These are phyloP conservation scores for Schizonepeta tenuifolia DNA, from an alignment of 257 asterid genomes.

Conservation along the genomic window DNA sequence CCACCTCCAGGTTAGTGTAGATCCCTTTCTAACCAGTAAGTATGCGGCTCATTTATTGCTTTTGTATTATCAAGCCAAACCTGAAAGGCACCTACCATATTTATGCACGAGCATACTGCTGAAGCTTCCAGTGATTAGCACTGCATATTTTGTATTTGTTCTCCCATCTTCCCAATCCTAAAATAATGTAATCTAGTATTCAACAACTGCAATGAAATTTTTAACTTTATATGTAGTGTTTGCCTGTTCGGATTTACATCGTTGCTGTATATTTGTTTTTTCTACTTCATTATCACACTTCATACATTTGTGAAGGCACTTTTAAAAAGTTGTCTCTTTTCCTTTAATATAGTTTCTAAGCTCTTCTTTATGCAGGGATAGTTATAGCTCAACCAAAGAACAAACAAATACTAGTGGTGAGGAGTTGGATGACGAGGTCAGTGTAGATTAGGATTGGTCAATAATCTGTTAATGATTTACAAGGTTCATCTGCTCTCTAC, in stretches of 20 bases:
- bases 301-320: not conserved
- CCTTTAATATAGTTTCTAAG: conserved; percentile 26
- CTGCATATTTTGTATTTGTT: not conserved
- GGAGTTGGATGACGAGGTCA: conserved; percentile 57
- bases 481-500: conserved; percentile 2
- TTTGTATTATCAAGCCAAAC: not conserved
- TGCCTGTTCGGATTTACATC: not conserved
- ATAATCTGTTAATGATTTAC: conserved; percentile 30
- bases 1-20: conserved; percentile 46
- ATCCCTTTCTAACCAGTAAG: conserved; percentile 23
- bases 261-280: not conserved
- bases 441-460: conserved; percentile 16
- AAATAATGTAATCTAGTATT: conserved; percentile 2
- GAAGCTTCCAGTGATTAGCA: conserved; percentile 2
- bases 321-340: not conserved
- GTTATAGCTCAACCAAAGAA: conserved; percentile 44
- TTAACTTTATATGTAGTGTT: not conserved
- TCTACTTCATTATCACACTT: not conserved
- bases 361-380: conserved; percentile 42
- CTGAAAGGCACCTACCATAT: not conserved
- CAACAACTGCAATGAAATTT: not conserved
- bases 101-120: not conserved
- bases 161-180: not conserved
- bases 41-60: not conserved
- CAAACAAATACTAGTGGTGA: conserved; percentile 26